Evolutionary conservation across 345 rosid species (phyloP), one percentile per base, ranked within the genome.

Genomic region (Ricinus communis): DNA sequence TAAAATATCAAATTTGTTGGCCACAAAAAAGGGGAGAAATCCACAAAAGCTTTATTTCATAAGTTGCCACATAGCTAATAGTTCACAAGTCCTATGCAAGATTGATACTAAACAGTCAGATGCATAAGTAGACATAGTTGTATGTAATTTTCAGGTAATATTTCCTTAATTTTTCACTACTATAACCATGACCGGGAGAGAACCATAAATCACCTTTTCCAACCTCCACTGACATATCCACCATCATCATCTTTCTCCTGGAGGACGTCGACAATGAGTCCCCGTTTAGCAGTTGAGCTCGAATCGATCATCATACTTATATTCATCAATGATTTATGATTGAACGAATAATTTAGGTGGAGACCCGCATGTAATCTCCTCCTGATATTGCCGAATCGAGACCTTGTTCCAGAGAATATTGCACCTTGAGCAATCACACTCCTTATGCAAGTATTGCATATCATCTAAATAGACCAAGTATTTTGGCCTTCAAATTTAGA

Each of bases 241-340:
- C 82, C 85, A 28, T 79, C 91, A 3, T 90, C 97, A 46, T 88
- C 91, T 82, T 89, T 91, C 82, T 77, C 88, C 2, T 73, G 74
- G 43, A 81, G 69, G 38, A 82, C 57, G 75, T 82, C 85, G 54
- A 73, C 81, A 21, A 79, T 15, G 0, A 78, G 76, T 16, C 83
- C 83, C 45, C 70, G 80, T 55, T 82, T 88, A 19, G 81, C 93
- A 0, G 81, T 62, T 6, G 90, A 72, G 43, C 82, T 75, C 4
- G 91, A 78, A 87, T 90, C 97, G 22, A 89, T 87, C 98, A 93
- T 93, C 96, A 93, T 91, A 75, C 73, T 93, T 41, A 65, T 27
- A 47, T 71, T 70, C 9, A 71, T 65, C 51, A 63, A 60, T 67
- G 78, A 69, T 28, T 77, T 71, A 56, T 74, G 62, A 28, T 76